Conservation (phyloP, 441 rosid genomes). For the Manihot esculenta region DNA sequence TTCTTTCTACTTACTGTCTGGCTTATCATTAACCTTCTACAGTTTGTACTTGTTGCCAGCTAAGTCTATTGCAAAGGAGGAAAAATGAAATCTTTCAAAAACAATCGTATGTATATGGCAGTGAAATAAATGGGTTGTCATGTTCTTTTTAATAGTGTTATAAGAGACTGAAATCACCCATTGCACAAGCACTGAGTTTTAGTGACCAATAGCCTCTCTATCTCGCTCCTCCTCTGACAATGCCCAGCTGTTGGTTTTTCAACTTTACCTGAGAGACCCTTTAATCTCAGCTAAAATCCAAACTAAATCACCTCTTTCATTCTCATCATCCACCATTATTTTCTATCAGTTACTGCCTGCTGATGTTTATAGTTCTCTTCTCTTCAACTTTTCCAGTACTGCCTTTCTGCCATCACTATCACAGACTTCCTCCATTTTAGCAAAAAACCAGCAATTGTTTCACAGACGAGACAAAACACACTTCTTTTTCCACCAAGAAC, state of each 20-base stretch:
- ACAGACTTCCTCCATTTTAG: background rate
- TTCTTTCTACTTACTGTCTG: too few species aligned
- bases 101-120: slow-evolving; percentile 21
- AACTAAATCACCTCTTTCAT: background rate
- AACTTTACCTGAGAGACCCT: background rate
- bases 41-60: background rate
- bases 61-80: background rate
- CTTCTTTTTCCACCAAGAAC: background rate
- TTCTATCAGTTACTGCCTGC: background rate
- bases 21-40: too few species aligned
- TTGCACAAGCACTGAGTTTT: slow-evolving; percentile 2
- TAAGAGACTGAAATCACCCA: background rate
- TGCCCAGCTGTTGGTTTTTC: slow-evolving; percentile 23
- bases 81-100: background rate
- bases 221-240: slow-evolving; percentile 2
- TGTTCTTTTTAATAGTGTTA: background rate
- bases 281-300: slow-evolving; percentile 2
- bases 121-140: slow-evolving; percentile 17
- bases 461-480: background rate
- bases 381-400: background rate
- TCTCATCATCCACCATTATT: background rate
- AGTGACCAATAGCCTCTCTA: slow-evolving; percentile 2
- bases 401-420: background rate
- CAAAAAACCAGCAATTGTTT: background rate
- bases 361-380: background rate